These are phyloP conservation scores for Leccinum colubrinum DNA, from an alignment of 1,284 basidiomycete species.

Conservation along the genomic window DNA sequence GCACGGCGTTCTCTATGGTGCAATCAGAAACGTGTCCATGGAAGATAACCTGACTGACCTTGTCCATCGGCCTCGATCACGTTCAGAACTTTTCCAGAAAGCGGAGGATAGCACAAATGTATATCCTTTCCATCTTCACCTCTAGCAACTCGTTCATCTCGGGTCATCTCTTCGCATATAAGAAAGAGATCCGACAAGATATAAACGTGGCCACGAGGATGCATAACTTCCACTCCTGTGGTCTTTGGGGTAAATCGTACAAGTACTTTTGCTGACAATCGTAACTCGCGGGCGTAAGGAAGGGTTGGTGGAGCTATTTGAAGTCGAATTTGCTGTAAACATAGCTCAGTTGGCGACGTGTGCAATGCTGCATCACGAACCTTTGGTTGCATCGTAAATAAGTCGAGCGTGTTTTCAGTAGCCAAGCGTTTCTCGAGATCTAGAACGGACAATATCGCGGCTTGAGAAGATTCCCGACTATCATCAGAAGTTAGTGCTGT, in stretches of 20 bases:
- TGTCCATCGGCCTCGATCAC: constrained; percentile 61
- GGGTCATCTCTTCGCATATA: constrained; percentile 80
- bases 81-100: constrained; percentile 91
- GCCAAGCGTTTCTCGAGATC: constrained; percentile 84
- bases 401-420: constrained; percentile 81
- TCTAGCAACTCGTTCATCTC: constrained; percentile 52
- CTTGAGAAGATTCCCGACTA: constrained; percentile 48
- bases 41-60: constrained; percentile 39
- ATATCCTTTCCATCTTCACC: constrained; percentile 73
- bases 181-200: constrained; percentile 93
- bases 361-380: constrained; percentile 40
- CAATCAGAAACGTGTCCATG: constrained; percentile 12
- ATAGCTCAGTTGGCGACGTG: constrained; percentile 14
- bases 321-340: constrained; percentile 76
- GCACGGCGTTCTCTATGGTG: constrained; percentile 62
- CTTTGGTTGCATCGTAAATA: constrained; percentile 96
- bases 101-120: constrained; percentile 93
- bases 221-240: constrained; percentile 71
- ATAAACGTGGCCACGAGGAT: constrained; percentile 82
- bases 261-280: constrained; percentile 72
- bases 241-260: constrained; percentile 80
- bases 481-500: constrained; percentile 53
- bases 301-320: constrained; percentile 86
- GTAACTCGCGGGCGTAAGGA: constrained; percentile 79
- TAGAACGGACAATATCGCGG: constrained; percentile 55